phyloP scores from a whole-genome alignment of 805 yeast species.

The Kodamaea hsintzibuensis region DNA sequence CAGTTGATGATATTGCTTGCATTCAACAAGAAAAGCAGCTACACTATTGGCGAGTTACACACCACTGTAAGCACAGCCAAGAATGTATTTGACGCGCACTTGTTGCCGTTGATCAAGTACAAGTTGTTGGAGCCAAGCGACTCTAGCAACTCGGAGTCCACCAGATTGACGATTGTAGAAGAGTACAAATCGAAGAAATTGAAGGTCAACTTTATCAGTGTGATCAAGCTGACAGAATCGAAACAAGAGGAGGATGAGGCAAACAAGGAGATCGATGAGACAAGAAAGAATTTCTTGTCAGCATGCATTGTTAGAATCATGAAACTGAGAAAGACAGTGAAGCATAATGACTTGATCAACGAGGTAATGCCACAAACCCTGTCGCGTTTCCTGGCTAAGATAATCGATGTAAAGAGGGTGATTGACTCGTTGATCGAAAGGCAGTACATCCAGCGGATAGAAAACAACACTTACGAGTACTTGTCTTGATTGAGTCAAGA shows the following conservation, averaged over 20 bases:
- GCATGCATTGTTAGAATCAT: conserved; percentile 95
- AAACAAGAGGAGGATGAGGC: conserved; percentile 73
- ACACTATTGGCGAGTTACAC: conserved; percentile 59
- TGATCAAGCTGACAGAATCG: conserved; percentile 46
- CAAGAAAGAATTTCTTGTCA: conserved; percentile 79
- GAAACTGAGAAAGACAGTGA: conserved; percentile 85
- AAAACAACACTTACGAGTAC: conserved; percentile 75
- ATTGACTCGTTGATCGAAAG: conserved; percentile 83
- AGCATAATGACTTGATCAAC: conserved; percentile 77
- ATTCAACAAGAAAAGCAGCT: conserved; percentile 68
- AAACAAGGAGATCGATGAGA: conserved; percentile 80
- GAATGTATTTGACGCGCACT: conserved; percentile 70
- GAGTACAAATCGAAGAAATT: conserved; percentile 86
- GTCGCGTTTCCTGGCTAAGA: conserved; percentile 79
- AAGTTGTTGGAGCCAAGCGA: conserved; percentile 65
- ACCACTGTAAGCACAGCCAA: conserved; percentile 68
- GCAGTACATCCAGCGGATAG: conserved; percentile 79
- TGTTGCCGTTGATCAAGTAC: conserved; percentile 76
- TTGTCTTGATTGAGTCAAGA: conserved; percentile 51
- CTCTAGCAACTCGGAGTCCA: conserved; percentile 33
- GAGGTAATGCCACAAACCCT: conserved; percentile 88
- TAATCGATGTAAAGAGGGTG: conserved; percentile 82
- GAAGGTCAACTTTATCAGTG: conserved; percentile 74
- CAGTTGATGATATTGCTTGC: conserved; percentile 86
- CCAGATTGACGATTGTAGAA: conserved; percentile 66